A percentile compares a stretch with the other conserved stretches of the same genome.
Conservation (phyloP, 495 filamentous ascomycete species). For the Talaromyces adpressus region DNA sequence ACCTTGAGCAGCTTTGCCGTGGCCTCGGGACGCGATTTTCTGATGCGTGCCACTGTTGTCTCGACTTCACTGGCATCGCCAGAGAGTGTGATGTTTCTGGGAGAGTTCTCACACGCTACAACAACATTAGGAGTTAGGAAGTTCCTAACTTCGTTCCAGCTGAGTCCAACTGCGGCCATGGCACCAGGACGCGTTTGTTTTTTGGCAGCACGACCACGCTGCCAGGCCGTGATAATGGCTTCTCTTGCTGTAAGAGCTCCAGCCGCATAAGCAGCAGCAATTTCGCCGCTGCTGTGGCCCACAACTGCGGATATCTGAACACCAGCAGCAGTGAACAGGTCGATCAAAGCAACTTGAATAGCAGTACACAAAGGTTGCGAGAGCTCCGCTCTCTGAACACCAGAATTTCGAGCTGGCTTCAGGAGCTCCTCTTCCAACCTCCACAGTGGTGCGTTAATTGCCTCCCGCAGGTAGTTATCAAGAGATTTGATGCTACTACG, state of each 20-base stretch:
- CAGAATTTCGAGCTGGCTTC: too few species aligned
- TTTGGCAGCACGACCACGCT: too few species aligned
- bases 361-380: constrained; percentile 37
- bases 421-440: constrained; percentile 4
- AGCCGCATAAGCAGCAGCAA: constrained; percentile 24
- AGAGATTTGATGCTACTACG: too few species aligned
- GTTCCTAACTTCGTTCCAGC: too few species aligned
- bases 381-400: constrained; percentile 19
- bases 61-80: constrained; percentile 23
- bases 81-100: constrained; percentile 27
- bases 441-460: background rate
- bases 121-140: too few species aligned
- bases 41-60: constrained; percentile 19
- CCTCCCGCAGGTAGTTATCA: too few species aligned
- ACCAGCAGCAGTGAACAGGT: too few species aligned
- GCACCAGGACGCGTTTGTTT: too few species aligned
- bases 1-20: constrained; percentile 26
- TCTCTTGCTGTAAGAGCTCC: constrained; percentile 12
- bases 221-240: too few species aligned
- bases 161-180: too few species aligned
- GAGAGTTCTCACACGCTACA: background rate
- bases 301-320: too few species aligned
- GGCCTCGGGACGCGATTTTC: constrained; percentile 12
- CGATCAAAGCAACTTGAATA: constrained; percentile 26
- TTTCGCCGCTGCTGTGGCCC: too few species aligned